Conservation (phyloP, 495 filamentous ascomycete species). For the Tetracladium marchalianum region DNA sequence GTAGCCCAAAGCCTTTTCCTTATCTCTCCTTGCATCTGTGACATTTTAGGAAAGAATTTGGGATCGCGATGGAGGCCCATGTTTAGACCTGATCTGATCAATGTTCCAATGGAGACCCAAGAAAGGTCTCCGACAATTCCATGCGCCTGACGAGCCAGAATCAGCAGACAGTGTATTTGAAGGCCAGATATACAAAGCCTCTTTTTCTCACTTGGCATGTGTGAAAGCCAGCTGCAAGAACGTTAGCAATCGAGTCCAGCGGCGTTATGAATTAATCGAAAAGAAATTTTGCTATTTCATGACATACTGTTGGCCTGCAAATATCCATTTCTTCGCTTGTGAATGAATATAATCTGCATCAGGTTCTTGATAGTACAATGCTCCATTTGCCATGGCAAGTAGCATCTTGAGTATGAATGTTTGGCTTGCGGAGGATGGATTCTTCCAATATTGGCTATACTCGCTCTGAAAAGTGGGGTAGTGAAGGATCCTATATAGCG, state of each 20-base stretch:
- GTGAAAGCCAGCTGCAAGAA: constrained; percentile 32
- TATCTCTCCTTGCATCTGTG: constrained; percentile 48
- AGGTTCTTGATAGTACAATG: constrained; percentile 39
- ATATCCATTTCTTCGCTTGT: constrained; percentile 49
- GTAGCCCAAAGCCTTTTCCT: constrained; percentile 62
- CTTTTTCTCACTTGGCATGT: constrained; percentile 36
- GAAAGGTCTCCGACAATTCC: constrained; percentile 44
- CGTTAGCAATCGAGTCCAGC: no score
- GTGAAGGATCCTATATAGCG: constrained; percentile 43
- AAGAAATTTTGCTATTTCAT: constrained; percentile 15
- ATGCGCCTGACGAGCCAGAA: constrained; percentile 46
- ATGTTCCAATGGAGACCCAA: constrained; percentile 49
- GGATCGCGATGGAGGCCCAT: constrained; percentile 57
- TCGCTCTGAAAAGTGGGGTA: constrained; percentile 40
- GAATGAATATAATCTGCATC: constrained; percentile 34
- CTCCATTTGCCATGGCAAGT: constrained; percentile 53
- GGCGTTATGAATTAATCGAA: no score
- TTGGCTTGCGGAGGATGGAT: constrained; percentile 13
- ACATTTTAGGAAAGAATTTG: constrained; percentile 26
- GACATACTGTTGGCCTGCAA: constrained; percentile 40
- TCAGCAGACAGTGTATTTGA: constrained; percentile 48
- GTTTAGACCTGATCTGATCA: constrained; percentile 48
- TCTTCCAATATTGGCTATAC: constrained; percentile 30
- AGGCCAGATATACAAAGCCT: constrained; percentile 44
- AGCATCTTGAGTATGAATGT: constrained; percentile 50